Evolutionary conservation across 768 basidiomycete genomes (phyloP), one percentile per base, ranked within the genome.

Genomic region (Lactifluus echinatus): DNA sequence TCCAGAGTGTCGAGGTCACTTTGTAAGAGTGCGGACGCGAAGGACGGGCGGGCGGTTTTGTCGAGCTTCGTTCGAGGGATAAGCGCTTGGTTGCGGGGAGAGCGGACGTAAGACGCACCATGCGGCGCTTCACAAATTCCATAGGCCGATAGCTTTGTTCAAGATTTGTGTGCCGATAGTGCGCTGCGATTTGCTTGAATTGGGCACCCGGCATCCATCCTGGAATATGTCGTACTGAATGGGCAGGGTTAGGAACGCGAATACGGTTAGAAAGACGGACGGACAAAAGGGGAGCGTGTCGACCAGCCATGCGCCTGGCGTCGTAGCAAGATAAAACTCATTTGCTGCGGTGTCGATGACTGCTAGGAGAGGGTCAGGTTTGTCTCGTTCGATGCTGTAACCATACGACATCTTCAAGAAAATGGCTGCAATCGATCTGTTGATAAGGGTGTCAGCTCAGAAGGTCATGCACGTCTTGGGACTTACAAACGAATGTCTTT

Each of bases 171-270:
- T 4, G 23, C 8, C 46, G 50, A 37, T 37, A 64, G 4, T 14
- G 24, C 40, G n/a, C 42, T 1, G 57, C 66, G 2, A 49, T 37
- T 15, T 50, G 23, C 53, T 64, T 61, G 37, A 64, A 66, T 4
- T 56, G 53, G 2, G 60, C 60, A 23, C 63, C 65, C 0, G 66
- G 66, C 19, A 66, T 28, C 66, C 66, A 66, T 7, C 28, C 50
- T 6, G 66, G 66, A 4, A 66, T 28, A 57, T 53, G 43, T 26
- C 49, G 42, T 17, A 61, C 60, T 61, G 40, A 10, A 29, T 5
- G 14, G 26, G 31, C 12, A 15, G 3, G 7, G 10, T 46, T 47
- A 17, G 23, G 15, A 14, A 48, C 33, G 34, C 43, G 8, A 26
- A 15, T 21, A 12, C 10, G 11, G 15, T 37, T 2, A 33, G 10